Evolutionary conservation across 176 grass and related monocot species (phyloP), one percentile per base, ranked within the genome.

Genomic region (Musa schizocarpa): DNA sequence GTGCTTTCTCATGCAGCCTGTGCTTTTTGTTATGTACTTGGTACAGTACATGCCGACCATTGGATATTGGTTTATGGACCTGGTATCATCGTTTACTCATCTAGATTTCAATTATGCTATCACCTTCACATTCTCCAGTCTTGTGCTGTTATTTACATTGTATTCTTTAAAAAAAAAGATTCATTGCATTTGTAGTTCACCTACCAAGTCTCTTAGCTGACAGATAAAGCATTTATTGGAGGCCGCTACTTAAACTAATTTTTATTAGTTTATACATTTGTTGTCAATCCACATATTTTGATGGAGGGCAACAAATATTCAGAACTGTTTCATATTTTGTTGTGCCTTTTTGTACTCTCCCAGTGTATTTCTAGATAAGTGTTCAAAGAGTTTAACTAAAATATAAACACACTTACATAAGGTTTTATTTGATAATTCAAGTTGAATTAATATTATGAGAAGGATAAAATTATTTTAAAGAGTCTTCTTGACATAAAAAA

Each of bases 1-100:
- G 0, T 81, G 11, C 9, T 79, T 82, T 50, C 53, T 16, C 19
- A 76, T 93, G 80, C 82, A 98, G 90, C 95, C 95, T 76, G 90
- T 98, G 65, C 57, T 98, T 76, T 67, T 87, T 52, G 95, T 91
- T 74, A 98, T 98, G 90, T 98, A 93, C 81, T 77, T 98, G 82
- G 82, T 89, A 61, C 95, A 93, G 71, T 98, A 98, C 80, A 88
- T 81, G 78, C 95, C 95, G 78, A 85, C 86, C 62, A 11, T 93
- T 86, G 90, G 88, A 77, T 89, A 74, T 72, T 98, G 90, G 95
- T 76, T 98, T 17, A 89, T 98, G 94, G 94, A 93, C 69, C 88
- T 87, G 94, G 94, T 98, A 91, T 80, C 81, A 73, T 27, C 54
- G 82, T 19, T 72, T 67, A 16, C 74, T 26, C 66, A 54, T 80